phyloP scores from a whole-genome alignment of 768 basidiomycete genomes.

The Mrakia frigida region DNA sequence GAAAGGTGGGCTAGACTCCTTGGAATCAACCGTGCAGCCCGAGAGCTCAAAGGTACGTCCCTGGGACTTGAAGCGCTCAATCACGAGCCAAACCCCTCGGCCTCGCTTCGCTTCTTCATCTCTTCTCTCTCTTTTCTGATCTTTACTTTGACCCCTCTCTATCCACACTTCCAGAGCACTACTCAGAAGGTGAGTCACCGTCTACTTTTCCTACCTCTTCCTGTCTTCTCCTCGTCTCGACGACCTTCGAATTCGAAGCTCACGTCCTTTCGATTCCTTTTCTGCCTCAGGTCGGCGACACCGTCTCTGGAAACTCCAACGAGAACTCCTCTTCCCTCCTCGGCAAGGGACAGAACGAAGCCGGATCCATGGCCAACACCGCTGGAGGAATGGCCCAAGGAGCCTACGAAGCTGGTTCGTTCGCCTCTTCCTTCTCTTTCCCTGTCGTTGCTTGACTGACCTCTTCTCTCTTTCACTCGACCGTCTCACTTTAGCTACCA shows the following conservation, averaged over 20 bases:
- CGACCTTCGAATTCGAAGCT: not conserved
- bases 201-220: too few relatives aligned
- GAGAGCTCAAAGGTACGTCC: not conserved
- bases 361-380: slow-evolving; percentile 4
- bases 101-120: too few relatives aligned
- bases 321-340: slow-evolving; percentile 34
- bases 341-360: slow-evolving; percentile 6
- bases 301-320: slow-evolving; percentile 42
- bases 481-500: not conserved
- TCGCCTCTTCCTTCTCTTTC: not conserved
- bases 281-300: slow-evolving; percentile 34
- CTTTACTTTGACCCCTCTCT: too few relatives aligned
- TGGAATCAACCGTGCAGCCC: not conserved
- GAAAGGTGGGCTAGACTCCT: not conserved
- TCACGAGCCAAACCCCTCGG: too few relatives aligned
- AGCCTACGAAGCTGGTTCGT: not conserved
- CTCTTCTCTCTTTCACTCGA: not conserved
- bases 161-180: too few relatives aligned
- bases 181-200: slow-evolving; percentile 1
- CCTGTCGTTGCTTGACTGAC: too few relatives aligned
- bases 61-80: too few relatives aligned
- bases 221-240: not conserved
- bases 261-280: not conserved
- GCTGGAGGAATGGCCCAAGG: slow-evolving; percentile 5
- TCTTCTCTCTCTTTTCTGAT: too few relatives aligned